Percentiles rank a stretch among this genome's conserved stretches.
phyloP scores from a whole-genome alignment of 2,329 filamentous ascomycete species.

The Cytospora chrysosperma region DNA sequence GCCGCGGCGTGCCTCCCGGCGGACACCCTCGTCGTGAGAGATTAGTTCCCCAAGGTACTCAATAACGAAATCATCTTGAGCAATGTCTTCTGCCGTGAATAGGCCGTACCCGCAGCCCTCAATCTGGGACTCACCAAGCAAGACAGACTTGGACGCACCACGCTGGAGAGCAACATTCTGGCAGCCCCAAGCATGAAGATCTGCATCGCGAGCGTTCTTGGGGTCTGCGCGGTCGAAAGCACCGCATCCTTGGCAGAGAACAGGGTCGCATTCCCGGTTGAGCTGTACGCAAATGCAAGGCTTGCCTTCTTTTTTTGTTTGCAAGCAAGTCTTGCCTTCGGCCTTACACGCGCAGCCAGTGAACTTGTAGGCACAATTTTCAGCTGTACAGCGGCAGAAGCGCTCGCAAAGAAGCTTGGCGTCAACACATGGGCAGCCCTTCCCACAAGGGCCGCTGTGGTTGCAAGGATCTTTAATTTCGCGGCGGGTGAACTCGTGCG shows the following conservation, averaged over 20 bases:
- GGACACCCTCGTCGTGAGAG: constrained; percentile 65
- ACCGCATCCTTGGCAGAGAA: constrained; percentile 70
- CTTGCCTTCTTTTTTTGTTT: constrained; percentile 53
- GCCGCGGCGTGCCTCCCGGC: constrained; percentile 61
- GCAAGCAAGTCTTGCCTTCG: constrained; percentile 57
- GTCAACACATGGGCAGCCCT: constrained; percentile 61
- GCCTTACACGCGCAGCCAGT: constrained; percentile 65
- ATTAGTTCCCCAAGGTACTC: constrained; percentile 82
- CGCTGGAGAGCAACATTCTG: constrained; percentile 73
- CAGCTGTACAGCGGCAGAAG: constrained; percentile 63
- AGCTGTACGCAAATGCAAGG: constrained; percentile 70
- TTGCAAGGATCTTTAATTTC: constrained; percentile 64
- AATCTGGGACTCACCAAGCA: constrained; percentile 69
- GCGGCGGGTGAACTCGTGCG: constrained; percentile 55
- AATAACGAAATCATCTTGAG: constrained; percentile 69
- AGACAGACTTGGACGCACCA: constrained; percentile 61
- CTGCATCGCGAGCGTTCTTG: constrained; percentile 59
- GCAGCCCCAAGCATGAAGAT: constrained; percentile 59
- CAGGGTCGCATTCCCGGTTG: constrained; percentile 78
- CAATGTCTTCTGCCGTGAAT: constrained; percentile 67
- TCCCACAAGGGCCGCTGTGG: constrained; percentile 66
- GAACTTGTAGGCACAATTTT: constrained; percentile 61
- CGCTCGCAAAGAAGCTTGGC: constrained; percentile 68
- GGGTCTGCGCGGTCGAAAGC: constrained; percentile 68
- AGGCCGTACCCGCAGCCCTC: constrained; percentile 71